A percentile compares a stretch with the other conserved stretches of the same genome.
These are phyloP conservation scores for Mycena epipterygia DNA, from an alignment of 768 basidiomycete species.

Conservation along the genomic window DNA sequence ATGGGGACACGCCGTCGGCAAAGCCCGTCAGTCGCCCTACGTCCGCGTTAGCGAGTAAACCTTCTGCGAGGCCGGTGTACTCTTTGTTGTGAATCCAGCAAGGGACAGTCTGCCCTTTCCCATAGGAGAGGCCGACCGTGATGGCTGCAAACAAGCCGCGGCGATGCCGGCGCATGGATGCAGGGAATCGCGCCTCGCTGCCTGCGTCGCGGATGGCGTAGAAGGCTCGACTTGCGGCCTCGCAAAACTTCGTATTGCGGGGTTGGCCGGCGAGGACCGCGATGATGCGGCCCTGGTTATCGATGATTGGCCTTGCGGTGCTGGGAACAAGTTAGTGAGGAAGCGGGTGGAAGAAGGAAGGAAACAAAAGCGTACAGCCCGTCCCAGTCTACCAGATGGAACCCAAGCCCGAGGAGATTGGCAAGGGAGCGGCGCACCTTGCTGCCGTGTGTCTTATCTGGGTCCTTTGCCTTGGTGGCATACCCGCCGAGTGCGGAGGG, in stretches of 20 bases:
- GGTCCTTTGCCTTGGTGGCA: neutral
- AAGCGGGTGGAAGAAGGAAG: neutral
- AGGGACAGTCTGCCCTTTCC: neutral
- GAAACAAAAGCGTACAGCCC: neutral
- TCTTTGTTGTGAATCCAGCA: neutral
- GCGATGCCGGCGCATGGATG: neutral
- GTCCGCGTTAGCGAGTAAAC: neutral
- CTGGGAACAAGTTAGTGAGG: neutral
- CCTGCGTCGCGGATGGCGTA: neutral
- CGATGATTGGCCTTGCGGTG: neutral
- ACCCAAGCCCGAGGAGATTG: neutral
- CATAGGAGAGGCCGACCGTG: neutral
- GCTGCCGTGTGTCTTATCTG: neutral
- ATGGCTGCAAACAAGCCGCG: neutral
- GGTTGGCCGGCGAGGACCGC: constrained; percentile 33
- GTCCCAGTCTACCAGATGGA: neutral
- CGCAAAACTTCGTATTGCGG: too few species aligned
- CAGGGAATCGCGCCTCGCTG: neutral
- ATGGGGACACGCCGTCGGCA: neutral
- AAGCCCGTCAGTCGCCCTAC: neutral
- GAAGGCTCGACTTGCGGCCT: neutral
- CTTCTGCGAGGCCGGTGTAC: neutral
- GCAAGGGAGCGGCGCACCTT: neutral
- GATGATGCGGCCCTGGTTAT: neutral
- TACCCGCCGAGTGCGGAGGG: neutral